A percentile compares a stretch with the other conserved stretches of the same genome.
Conservation (phyloP, 208 protist species). For the Tritrichomonas foetus region DNA sequence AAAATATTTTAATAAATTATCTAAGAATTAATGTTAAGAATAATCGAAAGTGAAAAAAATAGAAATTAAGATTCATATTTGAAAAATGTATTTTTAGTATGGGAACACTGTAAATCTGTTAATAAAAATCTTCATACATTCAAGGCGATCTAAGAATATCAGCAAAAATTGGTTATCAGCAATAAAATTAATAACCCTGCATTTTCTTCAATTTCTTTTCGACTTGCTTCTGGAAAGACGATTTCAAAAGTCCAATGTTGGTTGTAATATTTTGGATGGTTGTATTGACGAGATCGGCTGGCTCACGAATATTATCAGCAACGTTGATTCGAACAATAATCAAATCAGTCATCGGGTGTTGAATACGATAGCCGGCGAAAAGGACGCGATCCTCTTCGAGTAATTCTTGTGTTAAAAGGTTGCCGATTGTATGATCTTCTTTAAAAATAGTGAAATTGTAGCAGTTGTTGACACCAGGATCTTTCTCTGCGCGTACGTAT, state of each 20-base stretch:
- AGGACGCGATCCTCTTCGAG: background rate
- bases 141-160: too few species aligned
- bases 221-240: background rate
- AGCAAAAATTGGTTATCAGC: too few species aligned
- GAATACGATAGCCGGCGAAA: slow-evolving; percentile 33
- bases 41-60: too few species aligned
- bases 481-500: background rate
- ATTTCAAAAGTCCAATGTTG: background rate
- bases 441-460: slow-evolving; percentile 13
- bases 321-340: slow-evolving; percentile 24
- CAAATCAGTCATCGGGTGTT: slow-evolving; percentile 22
- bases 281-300: background rate
- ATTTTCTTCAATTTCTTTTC: too few species aligned
- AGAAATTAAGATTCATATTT: too few species aligned
- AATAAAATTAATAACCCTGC: too few species aligned
- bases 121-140: too few species aligned
- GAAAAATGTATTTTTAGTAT: too few species aligned
- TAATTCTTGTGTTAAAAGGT: slow-evolving; percentile 33
- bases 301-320: background rate
- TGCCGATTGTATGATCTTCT: slow-evolving; percentile 43
- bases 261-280: background rate
- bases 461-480: background rate
- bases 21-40: too few species aligned
- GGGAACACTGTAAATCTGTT: too few species aligned
- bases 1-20: too few species aligned